Conservation (phyloP, 192 early-diverging fungal genomes). For the Umbelopsis sp. region DNA sequence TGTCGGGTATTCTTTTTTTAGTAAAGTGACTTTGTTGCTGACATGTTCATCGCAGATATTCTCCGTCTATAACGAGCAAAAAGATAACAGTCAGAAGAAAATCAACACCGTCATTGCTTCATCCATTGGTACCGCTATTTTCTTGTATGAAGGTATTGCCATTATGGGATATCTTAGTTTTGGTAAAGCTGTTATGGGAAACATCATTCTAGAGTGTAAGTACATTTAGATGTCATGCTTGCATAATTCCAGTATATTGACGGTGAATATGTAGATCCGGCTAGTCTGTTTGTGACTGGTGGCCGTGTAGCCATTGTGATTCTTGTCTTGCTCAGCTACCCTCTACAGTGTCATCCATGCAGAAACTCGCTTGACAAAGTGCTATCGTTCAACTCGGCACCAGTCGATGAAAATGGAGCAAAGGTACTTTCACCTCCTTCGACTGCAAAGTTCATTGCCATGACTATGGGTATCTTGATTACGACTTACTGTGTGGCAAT, state of each 20-base stretch:
- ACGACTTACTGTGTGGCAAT: slow-evolving; percentile 76
- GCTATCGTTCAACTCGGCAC: slow-evolving; percentile 32
- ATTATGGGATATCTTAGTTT: slow-evolving; percentile 92
- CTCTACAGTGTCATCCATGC: slow-evolving; percentile 92
- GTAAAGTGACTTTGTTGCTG: neutral
- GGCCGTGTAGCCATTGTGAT: slow-evolving; percentile 89
- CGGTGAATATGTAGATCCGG: slow-evolving; percentile 54
- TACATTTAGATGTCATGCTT: slow-evolving; percentile 12
- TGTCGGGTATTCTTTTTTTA: neutral
- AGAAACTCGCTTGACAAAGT: slow-evolving; percentile 91
- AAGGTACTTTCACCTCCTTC: slow-evolving; percentile 42
- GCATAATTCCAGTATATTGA: neutral
- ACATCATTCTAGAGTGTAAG: slow-evolving; percentile 84
- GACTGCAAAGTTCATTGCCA: slow-evolving; percentile 54
- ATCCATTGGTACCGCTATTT: slow-evolving; percentile 77
- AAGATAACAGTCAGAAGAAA: slow-evolving; percentile 74
- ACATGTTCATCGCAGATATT: slow-evolving; percentile 71
- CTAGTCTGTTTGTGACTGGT: slow-evolving; percentile 68
- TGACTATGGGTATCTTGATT: slow-evolving; percentile 72
- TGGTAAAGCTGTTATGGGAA: slow-evolving; percentile 78
- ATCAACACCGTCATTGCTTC: slow-evolving; percentile 69
- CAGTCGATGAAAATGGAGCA: slow-evolving; percentile 16
- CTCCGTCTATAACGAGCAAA: slow-evolving; percentile 92
- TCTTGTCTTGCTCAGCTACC: slow-evolving; percentile 88
- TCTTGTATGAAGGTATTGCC: slow-evolving; percentile 84